A percentile compares a stretch with the other conserved stretches of the same genome.
These are phyloP conservation scores for Candida mesenterica DNA, from an alignment of 1,139 yeast genomes.

Conservation along the genomic window DNA sequence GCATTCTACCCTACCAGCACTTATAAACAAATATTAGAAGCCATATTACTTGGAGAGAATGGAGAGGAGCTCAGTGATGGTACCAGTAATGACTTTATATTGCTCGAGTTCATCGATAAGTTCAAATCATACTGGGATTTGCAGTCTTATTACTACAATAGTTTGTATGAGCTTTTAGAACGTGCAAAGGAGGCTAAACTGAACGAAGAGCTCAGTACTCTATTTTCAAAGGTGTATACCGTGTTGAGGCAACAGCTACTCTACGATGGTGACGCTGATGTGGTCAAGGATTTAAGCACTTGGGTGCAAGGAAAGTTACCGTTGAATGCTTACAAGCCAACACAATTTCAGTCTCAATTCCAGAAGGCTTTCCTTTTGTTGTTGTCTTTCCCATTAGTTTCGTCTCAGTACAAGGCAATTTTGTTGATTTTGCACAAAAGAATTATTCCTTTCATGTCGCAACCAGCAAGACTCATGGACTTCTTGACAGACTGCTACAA, in stretches of 20 bases:
- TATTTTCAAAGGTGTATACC: conserved; percentile 42
- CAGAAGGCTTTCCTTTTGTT: conserved; percentile 67
- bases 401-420: conserved; percentile 67
- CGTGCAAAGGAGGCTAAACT: conserved; percentile 21
- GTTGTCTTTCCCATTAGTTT: conserved; percentile 47
- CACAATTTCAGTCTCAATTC: conserved; percentile 61
- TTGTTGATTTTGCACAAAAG: conserved; percentile 76
- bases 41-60: conserved; percentile 42
- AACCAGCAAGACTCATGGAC: conserved; percentile 87
- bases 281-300: conserved; percentile 33
- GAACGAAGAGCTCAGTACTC: conserved; percentile 18
- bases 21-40: conserved; percentile 46
- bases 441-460: conserved; percentile 75
- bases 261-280: conserved; percentile 23
- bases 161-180: conserved; percentile 21
- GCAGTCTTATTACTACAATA: conserved; percentile 61
- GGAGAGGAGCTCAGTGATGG: conserved; percentile 43
- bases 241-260: conserved; percentile 33
- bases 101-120: conserved; percentile 58
- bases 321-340: conserved; percentile 49
- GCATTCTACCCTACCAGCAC: conserved; percentile 64
- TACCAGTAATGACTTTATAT: conserved; percentile 50
- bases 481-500: conserved; percentile 85
- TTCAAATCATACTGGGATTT: conserved; percentile 61
- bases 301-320: conserved; percentile 49